Evolutionary conservation across 2,329 filamentous ascomycete genomes (phyloP), one percentile per base, ranked within the genome.

Genomic region (Dichotomopilus funicola): DNA sequence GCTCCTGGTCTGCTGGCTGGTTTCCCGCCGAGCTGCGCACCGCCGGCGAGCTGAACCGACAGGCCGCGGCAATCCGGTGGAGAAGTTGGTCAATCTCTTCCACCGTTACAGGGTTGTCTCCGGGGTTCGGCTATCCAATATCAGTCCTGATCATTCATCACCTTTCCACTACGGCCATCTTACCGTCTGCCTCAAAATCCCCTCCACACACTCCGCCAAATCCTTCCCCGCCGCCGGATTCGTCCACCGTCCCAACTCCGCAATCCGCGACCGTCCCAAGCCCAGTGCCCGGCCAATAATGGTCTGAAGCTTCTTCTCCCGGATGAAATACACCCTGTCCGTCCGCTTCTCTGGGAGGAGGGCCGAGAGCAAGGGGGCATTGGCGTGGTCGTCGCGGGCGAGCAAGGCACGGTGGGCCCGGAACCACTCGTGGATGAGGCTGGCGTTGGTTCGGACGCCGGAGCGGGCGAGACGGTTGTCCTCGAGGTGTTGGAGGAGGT

Each of bases 321-420:
- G 82, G 1, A 95, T 75, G 40, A 77, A 79, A 67, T 91, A 95
- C 1, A 92, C 87, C 34, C 89, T 81, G 66, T 95, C 90, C 2
- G 83, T 85, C 52, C 90, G 78, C 61, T 79, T 84, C 59, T 91
- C 85, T 0, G 91, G 89, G 0, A 95, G 78, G 0, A 96, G 71
- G 2, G 86, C 85, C 1, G 88, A 91, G 0, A 95, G 73, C 1
- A 96, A 72, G 2, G 88, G 86, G 1, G 81, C 73, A 1, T 77
- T 74, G 63, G 85, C 74, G 1, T 80, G 81, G 34, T 78, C 74
- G 6, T 80, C 71, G 0, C 76, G 73, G 65, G 85, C 72, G 12
- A 95, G 76, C 1, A 71, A 12, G 70, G 34, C 68, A 5, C 80
- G 80, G 66, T 95, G 80, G 1, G 74, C 72, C 11, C 68, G 67